Conservation (phyloP, 345 rosid genomes). For the Geranium brycei region DNA sequence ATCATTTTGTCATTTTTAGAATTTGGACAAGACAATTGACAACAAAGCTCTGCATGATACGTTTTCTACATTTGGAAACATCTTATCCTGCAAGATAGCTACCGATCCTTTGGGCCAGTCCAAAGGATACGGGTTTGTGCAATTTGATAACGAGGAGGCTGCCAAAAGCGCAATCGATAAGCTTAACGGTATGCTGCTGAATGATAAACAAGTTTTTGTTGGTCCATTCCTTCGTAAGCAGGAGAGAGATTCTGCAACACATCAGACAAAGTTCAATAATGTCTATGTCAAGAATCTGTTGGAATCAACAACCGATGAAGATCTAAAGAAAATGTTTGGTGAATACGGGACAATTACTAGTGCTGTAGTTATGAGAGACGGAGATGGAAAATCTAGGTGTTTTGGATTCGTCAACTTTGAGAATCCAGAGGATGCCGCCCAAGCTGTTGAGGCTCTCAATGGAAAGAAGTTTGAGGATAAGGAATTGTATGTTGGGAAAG, state of each 20-base stretch:
- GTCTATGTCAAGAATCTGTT: conserved; percentile 71
- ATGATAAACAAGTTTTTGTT: conserved; percentile 65
- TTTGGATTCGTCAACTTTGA: conserved; percentile 42
- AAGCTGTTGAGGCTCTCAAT: conserved; percentile 34
- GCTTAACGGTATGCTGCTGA: conserved; percentile 55
- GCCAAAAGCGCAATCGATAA: conserved; percentile 62
- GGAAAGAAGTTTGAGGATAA: conserved; percentile 33
- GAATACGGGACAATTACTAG: conserved; percentile 61
- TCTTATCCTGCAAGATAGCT: conserved; percentile 69
- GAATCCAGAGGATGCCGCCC: conserved; percentile 35
- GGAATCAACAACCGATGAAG: conserved; percentile 44
- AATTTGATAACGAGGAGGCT: conserved; percentile 57
- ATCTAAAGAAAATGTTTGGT: conserved; percentile 43
- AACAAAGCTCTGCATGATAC: conserved; percentile 63
- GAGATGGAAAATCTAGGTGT: conserved; percentile 31
- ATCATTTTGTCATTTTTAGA: conserved; percentile 35
- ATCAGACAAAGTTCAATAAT: conserved; percentile 50
- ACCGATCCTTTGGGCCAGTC: conserved; percentile 64
- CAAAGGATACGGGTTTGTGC: conserved; percentile 74
- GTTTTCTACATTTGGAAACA: conserved; percentile 51
- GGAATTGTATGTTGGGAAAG: conserved; percentile 42
- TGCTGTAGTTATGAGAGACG: conserved; percentile 60
- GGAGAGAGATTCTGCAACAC: conserved; percentile 47
- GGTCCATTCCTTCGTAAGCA: conserved; percentile 73
- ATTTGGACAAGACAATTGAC: conserved; percentile 68